Evolutionary conservation across 345 rosid genomes (phyloP), one percentile per base, ranked within the genome.

Genomic region (Toxicodendron radicans): DNA sequence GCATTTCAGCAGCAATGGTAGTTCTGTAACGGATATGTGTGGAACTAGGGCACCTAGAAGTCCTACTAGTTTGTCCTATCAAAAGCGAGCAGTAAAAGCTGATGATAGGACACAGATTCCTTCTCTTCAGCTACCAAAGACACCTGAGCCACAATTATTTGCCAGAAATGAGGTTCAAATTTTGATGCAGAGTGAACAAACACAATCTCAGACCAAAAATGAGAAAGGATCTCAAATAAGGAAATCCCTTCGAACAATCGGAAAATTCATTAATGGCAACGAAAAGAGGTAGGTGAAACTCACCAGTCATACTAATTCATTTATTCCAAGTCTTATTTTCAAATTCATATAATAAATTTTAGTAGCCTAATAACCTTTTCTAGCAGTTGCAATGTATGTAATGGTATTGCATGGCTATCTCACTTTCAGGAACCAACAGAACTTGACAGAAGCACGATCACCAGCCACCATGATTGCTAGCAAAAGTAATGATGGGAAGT

Each of bases 191-290:
- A 76, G 63, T 23, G 83, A 84, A 77, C 58, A 86, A 59, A 69
- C 85, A 58, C 89, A 82, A 73, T 79, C 87, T 49, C 88, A 11
- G 21, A 75, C 73, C 27, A 67, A 87, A 52, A 85, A 71, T 63
- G 91, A 91, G 52, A 93, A 87, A 83, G 85, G 88, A 51, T 89
- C 96, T 74, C 92, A 93, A 45, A 84, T 93, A 58, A 84, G 95
- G 79, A 93, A 90, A 84, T 95, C 98, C 41, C 81, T 95, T 52
- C 85, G 91, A 73, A 90, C 87, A 46, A 93, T 95, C 6, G 98
- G 97, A 73, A 93, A 91, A 79, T 83, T 95, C 65, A 91, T 93
- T 57, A 90, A 82, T 81, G 96, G 96, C 52, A 84, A 92, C 11
- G 97, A 95, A 73, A 95, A 86, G 82, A 86, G 96, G 98, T 91